Evolutionary conservation across 768 basidiomycete genomes (phyloP), one percentile per base, ranked within the genome.

Genomic region (Tricholoma saponaceum): DNA sequence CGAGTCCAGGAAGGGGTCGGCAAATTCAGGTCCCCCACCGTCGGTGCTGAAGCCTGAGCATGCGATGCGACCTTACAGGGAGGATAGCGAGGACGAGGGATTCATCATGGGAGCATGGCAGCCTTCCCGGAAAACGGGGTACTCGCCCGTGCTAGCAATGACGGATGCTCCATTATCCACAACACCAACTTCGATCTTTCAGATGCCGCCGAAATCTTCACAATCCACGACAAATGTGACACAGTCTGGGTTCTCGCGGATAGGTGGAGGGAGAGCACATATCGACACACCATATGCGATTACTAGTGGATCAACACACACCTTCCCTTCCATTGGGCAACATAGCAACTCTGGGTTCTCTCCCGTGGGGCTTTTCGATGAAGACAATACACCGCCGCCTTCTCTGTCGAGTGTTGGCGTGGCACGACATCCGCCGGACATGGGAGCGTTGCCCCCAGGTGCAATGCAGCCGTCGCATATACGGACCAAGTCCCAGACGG

Each of bases 101-200:
- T 89, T 79, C 62, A 97, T 98, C 66, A 96, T 98, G 92, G 88
- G 87, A 41, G 92, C 95, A n/a, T 96, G 93, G 92, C 86, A 88
- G 62, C 83, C 86, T 26, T 89, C 83, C 75, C 83, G 83, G 0
- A 74, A 79, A 6, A 69, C 77, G 20, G 81, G 81, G 0, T 83
- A 84, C 66, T 54, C 67, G 20, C 71, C 79, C 8, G 76, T 85
- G 20, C 25, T 56, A n/a, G 72, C 72, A 7, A 26, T 49, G 28
- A 50, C n/a, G 20, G 79, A 81, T 30, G 64, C 67, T 14, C 61
- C 71, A 1, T 63, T 66, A 26, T 54, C 33, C 8, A 35, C 50
- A 26, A 49, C 61, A 3, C 47, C 61, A 1, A 63, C 57, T 33
- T 54, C 63, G 16, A 57, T 25, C 7, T 25, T 54, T 14, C 62